Percentiles rank a stretch among this genome's conserved stretches.
Evolutionary conservation across 1,284 basidiomycete genomes (phyloP).

Genomic region (Volvariella surrecta): DNA sequence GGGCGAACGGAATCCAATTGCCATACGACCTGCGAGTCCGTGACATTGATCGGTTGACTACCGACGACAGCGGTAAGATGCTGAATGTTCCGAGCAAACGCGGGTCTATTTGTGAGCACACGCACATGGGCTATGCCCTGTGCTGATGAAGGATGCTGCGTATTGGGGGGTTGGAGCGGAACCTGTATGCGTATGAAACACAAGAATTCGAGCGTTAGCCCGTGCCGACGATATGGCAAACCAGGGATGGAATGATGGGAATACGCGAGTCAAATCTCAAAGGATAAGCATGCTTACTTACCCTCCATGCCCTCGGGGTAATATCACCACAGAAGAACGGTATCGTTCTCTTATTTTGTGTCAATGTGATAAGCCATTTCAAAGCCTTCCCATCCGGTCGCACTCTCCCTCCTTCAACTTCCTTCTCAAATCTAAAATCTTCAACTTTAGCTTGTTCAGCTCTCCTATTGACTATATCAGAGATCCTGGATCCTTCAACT

Average conservation of each 20-base stretch:
- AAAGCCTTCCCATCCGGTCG: conserved; percentile 43
- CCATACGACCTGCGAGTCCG: conserved; percentile 22
- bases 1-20: too few relatives aligned
- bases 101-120: conserved; percentile 22
- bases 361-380: conserved; percentile 47
- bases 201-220: background rate
- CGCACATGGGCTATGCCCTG: conserved; percentile 37
- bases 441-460: conserved; percentile 24
- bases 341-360: conserved; percentile 24
- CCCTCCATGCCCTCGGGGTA: conserved; percentile 49
- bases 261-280: too few relatives aligned
- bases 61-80: conserved; percentile 43
- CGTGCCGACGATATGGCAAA: background rate
- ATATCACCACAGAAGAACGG: conserved; percentile 73
- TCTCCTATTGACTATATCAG: conserved; percentile 44
- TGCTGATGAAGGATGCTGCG: conserved; percentile 36
- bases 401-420: conserved; percentile 40
- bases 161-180: conserved; percentile 37
- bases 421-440: conserved; percentile 29
- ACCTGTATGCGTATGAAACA: conserved; percentile 21
- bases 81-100: conserved; percentile 20
- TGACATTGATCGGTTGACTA: conserved; percentile 19
- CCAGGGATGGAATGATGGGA: too few relatives aligned
- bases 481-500: conserved; percentile 21
- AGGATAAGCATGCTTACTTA: conserved; percentile 20